Conservation (phyloP, 139 green algal genomes). For the Nannochloris sp. region DNA sequence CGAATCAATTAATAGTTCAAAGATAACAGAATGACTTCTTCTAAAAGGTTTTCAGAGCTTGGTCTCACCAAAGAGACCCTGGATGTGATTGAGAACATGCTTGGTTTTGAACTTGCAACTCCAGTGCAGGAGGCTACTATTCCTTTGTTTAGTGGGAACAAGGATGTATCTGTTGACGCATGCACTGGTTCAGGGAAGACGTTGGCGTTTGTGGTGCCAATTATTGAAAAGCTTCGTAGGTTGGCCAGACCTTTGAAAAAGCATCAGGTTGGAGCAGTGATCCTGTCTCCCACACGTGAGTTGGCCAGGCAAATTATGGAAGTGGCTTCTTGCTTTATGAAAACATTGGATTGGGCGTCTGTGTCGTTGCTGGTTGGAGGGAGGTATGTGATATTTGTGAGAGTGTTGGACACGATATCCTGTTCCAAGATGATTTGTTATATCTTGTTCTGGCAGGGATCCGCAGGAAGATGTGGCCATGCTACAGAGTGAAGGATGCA, state of each 20-base stretch:
- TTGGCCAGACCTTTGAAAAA: slow-evolving; percentile 51
- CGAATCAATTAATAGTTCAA: not conserved
- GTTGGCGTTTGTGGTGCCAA: slow-evolving; percentile 89
- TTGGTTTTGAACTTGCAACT: slow-evolving; percentile 62
- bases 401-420: not conserved
- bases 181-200: slow-evolving; percentile 96
- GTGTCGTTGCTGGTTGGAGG: slow-evolving; percentile 66
- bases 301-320: slow-evolving; percentile 80
- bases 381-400: slow-evolving; percentile 15
- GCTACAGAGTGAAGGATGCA: slow-evolving; percentile 47
- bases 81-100: slow-evolving; percentile 32
- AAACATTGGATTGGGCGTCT: slow-evolving; percentile 32
- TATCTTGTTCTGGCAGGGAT: slow-evolving; percentile 38
- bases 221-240: slow-evolving; percentile 75
- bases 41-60: not conserved
- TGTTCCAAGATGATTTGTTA: not conserved
- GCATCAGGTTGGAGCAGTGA: slow-evolving; percentile 82
- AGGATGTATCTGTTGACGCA: slow-evolving; percentile 94
- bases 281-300: slow-evolving; percentile 91
- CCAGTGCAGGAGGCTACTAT: slow-evolving; percentile 91
- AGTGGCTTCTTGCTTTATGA: slow-evolving; percentile 75
- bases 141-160: slow-evolving; percentile 83
- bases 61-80: slow-evolving; percentile 30
- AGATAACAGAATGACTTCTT: not conserved
- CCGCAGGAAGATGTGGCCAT: slow-evolving; percentile 48